A percentile compares a stretch with the other conserved stretches of the same genome.
Evolutionary conservation across 208 protist genomes (phyloP).

Genomic region (Entamoeba histolytica): DNA sequence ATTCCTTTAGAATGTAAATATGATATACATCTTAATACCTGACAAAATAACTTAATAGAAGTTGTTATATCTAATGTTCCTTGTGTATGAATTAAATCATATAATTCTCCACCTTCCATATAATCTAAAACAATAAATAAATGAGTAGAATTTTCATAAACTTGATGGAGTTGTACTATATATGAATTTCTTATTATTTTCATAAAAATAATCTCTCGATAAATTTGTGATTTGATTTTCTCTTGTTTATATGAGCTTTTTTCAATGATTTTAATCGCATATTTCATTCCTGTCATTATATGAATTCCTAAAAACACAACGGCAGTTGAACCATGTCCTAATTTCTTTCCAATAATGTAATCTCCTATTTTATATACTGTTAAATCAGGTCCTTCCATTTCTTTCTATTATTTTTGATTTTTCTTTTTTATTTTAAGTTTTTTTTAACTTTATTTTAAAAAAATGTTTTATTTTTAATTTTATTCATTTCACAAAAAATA

Average conservation of each 20-base stretch:
- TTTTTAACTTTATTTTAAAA: too few relatives aligned
- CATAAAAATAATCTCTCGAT: not conserved
- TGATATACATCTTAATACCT: not conserved
- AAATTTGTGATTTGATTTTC: not conserved
- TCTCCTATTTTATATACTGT: not conserved
- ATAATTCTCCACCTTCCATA: not conserved
- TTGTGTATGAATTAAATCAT: not conserved
- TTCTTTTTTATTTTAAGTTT: not conserved
- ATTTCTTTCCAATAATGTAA: not conserved
- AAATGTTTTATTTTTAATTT: too few relatives aligned
- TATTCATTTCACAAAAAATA: too few relatives aligned
- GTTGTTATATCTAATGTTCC: not conserved
- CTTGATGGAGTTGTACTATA: not conserved
- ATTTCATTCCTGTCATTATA: not conserved
- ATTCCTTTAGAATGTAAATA: not conserved
- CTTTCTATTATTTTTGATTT: not conserved
- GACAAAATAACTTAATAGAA: not conserved
- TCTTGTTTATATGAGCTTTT: not conserved
- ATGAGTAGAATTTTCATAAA: not conserved
- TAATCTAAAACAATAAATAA: not conserved
- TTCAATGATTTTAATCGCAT: not conserved
- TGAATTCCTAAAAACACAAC: not conserved
- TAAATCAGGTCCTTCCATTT: not conserved
- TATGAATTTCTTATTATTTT: not conserved
- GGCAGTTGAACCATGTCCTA: not conserved